These are phyloP conservation scores for Cutaneotrichosporon cyanovorans DNA, from an alignment of 1,284 basidiomycete species.

Conservation along the genomic window DNA sequence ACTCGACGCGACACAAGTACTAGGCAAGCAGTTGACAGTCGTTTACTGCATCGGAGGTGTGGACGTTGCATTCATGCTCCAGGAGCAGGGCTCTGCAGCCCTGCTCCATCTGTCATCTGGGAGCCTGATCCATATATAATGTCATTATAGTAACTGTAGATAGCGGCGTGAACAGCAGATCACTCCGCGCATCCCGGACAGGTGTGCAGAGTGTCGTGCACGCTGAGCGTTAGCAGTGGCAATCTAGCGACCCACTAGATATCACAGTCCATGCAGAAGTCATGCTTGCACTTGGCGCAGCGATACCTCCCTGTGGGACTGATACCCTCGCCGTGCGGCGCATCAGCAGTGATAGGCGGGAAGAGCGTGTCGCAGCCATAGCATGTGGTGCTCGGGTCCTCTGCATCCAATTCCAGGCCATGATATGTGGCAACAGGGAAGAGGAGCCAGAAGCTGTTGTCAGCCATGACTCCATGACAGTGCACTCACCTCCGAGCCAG, in stretches of 20 bases:
- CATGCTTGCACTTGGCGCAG: constrained; percentile 44
- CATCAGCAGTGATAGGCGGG: constrained; percentile 36
- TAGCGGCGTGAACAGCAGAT: too few relatives aligned
- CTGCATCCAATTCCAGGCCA: constrained; percentile 26
- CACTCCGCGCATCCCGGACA: constrained; percentile 52
- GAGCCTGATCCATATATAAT: not conserved
- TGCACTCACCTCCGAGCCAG: constrained; percentile 72
- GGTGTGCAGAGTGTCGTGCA: constrained; percentile 65
- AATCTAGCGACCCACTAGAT: constrained; percentile 47
- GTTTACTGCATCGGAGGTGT: too few relatives aligned
- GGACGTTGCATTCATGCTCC: too few relatives aligned
- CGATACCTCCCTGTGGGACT: constrained; percentile 71
- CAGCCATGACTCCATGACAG: not conserved
- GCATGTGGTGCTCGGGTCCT: constrained; percentile 49
- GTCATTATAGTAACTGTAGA: not conserved
- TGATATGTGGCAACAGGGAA: constrained; percentile 37
- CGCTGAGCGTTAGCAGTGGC: constrained; percentile 19
- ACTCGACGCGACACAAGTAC: constrained; percentile 47
- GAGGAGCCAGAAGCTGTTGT: constrained; percentile 41
- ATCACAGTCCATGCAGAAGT: constrained; percentile 66
- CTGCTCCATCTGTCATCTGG: not conserved
- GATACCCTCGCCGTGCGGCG: constrained; percentile 56
- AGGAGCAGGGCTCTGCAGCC: too few relatives aligned
- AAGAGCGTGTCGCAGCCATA: constrained; percentile 67
- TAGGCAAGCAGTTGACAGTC: too few relatives aligned